Evolutionary conservation across 2,329 filamentous ascomycete genomes (phyloP), one percentile per base, ranked within the genome.

Genomic region (Fusarium praegraminearum): DNA sequence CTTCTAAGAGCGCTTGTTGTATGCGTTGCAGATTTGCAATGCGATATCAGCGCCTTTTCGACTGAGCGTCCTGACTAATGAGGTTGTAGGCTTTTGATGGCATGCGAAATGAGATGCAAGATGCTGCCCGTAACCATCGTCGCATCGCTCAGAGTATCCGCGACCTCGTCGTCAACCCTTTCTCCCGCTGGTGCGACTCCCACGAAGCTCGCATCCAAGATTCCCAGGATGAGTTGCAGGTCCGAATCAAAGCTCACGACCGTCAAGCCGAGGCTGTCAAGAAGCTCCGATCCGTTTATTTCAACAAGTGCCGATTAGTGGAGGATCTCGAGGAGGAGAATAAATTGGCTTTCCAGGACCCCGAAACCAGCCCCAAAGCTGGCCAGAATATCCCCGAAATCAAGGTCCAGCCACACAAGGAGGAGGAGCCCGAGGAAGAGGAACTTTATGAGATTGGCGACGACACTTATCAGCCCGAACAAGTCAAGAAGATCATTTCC

Each of bases 241-340:
- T 86, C 49, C 92, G 93, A 62, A 94, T 98, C 81, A 98, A 97
- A 84, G 88, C 92, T 66, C 94, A 98, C 80, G 93, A 97, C 78
- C 93, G 92, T 72, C 97, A 99, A 80, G 91, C 92, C 62, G 96
- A 99, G 67, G 80, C 87, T 22, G 93, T 97, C 66, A 93, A 94
- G 85, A 98, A 98, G 82, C 88, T 98, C 74, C 90, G 96, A 70
- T 97, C 93, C 80, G 92, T 93, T 74, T 99, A 99, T 82, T 98
- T 98, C 87, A 99, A 98, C 85, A 99, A 98, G 82, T 99, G 96
- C 79, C 91, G 97, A 51, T 84, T 98, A 67, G 91, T 98, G 9
- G 97, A 99, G 79, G 96, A 99, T 78, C 83, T 98, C 65, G 96
- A 99, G 79, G 96, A 99, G 81, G 97, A 99, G 84, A 97, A 98